phyloP scores from a whole-genome alignment of 441 rosid genomes.

The Corymbia citriodora region DNA sequence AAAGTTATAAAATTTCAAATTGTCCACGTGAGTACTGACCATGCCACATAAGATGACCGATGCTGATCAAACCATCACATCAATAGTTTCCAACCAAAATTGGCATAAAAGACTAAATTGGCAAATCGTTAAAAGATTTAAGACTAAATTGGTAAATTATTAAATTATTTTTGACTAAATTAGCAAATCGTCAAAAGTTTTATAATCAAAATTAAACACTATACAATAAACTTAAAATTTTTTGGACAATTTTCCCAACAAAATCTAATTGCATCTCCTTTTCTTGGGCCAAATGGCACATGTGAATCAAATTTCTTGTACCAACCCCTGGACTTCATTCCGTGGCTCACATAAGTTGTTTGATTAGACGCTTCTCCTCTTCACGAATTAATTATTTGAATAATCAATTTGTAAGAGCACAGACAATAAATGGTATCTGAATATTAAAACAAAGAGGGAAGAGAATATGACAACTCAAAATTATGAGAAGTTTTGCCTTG shows the following conservation, averaged over 20 bases:
- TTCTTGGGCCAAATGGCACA: neutral
- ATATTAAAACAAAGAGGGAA: neutral
- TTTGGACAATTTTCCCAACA: fast-evolving
- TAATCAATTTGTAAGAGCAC: neutral
- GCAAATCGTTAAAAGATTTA: neutral
- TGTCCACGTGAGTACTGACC: fast-evolving
- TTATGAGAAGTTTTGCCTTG: neutral
- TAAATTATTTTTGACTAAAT: too few relatives aligned
- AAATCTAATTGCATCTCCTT: neutral
- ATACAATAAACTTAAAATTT: fast-evolving
- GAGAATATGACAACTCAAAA: neutral
- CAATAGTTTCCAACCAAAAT: fast-evolving
- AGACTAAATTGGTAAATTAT: too few relatives aligned
- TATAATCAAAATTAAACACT: too few relatives aligned
- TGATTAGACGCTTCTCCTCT: neutral
- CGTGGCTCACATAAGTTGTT: neutral
- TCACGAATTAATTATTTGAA: neutral
- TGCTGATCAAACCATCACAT: fast-evolving
- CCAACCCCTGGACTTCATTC: neutral
- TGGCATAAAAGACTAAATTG: fast-evolving
- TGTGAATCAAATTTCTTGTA: neutral
- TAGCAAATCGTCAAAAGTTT: fast-evolving
- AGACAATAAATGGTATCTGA: neutral
- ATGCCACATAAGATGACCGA: neutral
- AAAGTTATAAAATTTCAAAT: too few relatives aligned